phyloP scores from a whole-genome alignment of 2,329 filamentous ascomycete species.

The Colletotrichum sp. region DNA sequence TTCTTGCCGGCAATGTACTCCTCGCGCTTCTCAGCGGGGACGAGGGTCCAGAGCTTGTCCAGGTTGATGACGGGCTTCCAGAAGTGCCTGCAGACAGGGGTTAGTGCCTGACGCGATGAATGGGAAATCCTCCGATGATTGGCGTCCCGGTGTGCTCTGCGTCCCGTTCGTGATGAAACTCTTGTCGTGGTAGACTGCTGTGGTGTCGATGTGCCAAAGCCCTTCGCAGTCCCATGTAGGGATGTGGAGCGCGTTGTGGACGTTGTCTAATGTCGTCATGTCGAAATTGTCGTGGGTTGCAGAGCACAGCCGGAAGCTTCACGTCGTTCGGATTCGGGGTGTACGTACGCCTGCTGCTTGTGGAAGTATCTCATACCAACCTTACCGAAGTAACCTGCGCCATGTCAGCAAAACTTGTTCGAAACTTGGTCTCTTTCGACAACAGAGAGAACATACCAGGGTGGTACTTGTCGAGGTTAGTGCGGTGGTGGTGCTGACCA shows the following conservation, averaged over 20 bases:
- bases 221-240: no score
- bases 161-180: neutral
- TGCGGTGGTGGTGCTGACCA: slow-evolving; percentile 99
- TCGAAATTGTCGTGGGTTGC: neutral
- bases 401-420: slow-evolving; percentile 67
- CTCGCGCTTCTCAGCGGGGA: slow-evolving; percentile 91
- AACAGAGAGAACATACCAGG: slow-evolving; percentile 2
- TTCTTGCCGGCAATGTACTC: slow-evolving; percentile 86
- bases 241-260: neutral
- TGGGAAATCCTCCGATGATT: neutral
- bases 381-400: slow-evolving; percentile 99
- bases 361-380: slow-evolving; percentile 97
- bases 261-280: neutral
- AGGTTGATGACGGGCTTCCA: slow-evolving; percentile 99
- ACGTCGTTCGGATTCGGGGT: neutral
- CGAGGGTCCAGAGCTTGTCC: slow-evolving; percentile 98
- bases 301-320: neutral
- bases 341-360: slow-evolving; percentile 74
- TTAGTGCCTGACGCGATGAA: neutral
- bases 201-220: neutral
- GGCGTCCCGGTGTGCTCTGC: neutral
- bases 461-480: slow-evolving; percentile 84
- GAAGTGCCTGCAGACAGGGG: slow-evolving; percentile 64
- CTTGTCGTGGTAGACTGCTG: neutral
- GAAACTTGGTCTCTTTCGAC: neutral